These are phyloP conservation scores for Saccharomyces kudriavzevii DNA, from an alignment of 805 yeast genomes.

Conservation along the genomic window DNA sequence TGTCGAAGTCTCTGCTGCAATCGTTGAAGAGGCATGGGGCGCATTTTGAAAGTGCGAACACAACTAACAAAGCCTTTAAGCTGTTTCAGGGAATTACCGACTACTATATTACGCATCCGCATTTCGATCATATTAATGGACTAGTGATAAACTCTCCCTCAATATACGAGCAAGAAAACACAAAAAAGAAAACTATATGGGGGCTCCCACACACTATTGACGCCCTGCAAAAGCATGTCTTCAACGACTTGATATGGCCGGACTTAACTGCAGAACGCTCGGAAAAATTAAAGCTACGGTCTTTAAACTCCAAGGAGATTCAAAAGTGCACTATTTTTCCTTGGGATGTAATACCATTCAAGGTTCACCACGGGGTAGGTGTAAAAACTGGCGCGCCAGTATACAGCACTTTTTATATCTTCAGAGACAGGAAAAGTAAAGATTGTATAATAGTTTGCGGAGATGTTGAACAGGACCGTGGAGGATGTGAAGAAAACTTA, in stretches of 20 bases:
- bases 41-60: conserved; percentile 9
- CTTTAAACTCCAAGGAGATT: conserved; percentile 4
- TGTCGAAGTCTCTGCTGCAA: conserved; percentile 9
- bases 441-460: conserved; percentile 60
- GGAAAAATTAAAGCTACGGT: conserved; percentile 16
- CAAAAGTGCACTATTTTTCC: conserved; percentile 16
- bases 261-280: conserved; percentile 33
- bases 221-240: conserved; percentile 47
- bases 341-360: conserved; percentile 31
- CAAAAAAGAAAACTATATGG: conserved; percentile 40
- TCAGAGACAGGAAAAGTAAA: conserved; percentile 32
- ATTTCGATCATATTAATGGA: conserved; percentile 70
- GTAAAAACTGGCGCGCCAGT: conserved; percentile 22
- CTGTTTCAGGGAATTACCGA: conserved; percentile 34
- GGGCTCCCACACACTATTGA: conserved; percentile 48
- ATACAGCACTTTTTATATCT: conserved; percentile 51
- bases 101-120: conserved; percentile 70
- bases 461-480: conserved; percentile 65
- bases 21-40: not conserved
- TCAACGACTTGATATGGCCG: conserved; percentile 81
- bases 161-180: conserved; percentile 15
- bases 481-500: conserved; percentile 28
- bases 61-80: conserved; percentile 27
- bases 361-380: conserved; percentile 35
- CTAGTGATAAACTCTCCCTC: conserved; percentile 64